phyloP scores from a whole-genome alignment of 108 stramenopile species.

The Skeletonema marinoi region DNA sequence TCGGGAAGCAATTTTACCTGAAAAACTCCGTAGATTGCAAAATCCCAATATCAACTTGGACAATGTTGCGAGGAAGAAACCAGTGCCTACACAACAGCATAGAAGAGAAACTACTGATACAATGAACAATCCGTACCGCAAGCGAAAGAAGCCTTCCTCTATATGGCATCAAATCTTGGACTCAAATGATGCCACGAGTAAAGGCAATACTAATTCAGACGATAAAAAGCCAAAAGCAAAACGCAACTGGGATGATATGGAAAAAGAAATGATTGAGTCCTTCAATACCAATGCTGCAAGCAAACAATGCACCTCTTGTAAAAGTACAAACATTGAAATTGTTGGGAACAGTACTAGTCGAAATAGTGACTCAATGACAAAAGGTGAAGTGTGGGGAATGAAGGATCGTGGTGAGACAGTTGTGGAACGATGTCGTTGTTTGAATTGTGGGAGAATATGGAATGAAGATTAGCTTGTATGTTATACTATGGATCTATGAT shows the following conservation, averaged over 20 bases:
- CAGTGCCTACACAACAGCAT: not conserved
- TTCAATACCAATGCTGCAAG: not conserved
- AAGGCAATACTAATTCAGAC: not conserved
- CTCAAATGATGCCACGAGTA: constrained; percentile 27
- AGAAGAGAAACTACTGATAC: not conserved
- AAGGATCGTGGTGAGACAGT: constrained; percentile 63
- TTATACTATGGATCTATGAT: no score
- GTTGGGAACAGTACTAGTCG: constrained; percentile 65
- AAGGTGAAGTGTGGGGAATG: constrained; percentile 79
- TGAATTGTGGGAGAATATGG: constrained; percentile 68
- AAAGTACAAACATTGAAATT: constrained; percentile 53
- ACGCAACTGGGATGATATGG: constrained; percentile 32
- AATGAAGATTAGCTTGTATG: constrained; percentile 45
- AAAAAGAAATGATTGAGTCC: constrained; percentile 18
- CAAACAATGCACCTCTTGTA: constrained; percentile 42
- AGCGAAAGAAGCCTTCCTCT: constrained; percentile 49
- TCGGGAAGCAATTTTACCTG: constrained; percentile 52
- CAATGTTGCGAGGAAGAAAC: constrained; percentile 20
- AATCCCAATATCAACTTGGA: not conserved
- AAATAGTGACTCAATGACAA: constrained; percentile 65
- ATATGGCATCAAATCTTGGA: constrained; percentile 72
- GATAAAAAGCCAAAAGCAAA: constrained; percentile 7
- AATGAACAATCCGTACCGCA: constrained; percentile 42
- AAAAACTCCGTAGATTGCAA: constrained; percentile 40
- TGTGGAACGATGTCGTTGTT: constrained; percentile 63